Conservation (phyloP, 148 eudicot species). For the Dianthus caryophyllus region DNA sequence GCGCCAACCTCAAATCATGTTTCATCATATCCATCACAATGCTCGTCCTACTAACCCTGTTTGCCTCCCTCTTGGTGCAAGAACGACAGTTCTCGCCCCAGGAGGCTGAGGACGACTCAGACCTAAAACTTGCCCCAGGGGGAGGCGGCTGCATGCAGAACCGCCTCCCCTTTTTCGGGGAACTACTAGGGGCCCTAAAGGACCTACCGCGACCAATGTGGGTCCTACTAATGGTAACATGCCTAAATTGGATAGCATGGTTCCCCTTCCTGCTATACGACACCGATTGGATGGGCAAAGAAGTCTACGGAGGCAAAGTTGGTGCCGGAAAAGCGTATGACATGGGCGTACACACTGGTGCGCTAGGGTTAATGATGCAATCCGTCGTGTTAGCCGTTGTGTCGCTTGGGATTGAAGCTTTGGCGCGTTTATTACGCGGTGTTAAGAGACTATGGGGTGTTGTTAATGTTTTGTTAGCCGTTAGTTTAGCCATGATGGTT, state of each 20-base stretch:
- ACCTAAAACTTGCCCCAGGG: slow-evolving; percentile 2
- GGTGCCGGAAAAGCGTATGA: slow-evolving; percentile 39
- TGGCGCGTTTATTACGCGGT: slow-evolving; percentile 35
- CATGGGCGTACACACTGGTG: slow-evolving; percentile 39
- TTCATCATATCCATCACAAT: slow-evolving; percentile 45
- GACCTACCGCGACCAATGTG: slow-evolving; percentile 47
- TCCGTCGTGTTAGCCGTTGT: slow-evolving; percentile 29
- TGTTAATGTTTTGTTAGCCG: slow-evolving; percentile 32
- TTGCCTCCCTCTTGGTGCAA: slow-evolving; percentile 27
- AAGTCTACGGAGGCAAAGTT: slow-evolving; percentile 49
- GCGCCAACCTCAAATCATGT: slow-evolving; percentile 52
- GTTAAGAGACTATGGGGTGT: slow-evolving; percentile 44
- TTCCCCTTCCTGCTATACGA: slow-evolving; percentile 52
- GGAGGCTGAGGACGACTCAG: slow-evolving; percentile 12
- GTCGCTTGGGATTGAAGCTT: slow-evolving; percentile 32
- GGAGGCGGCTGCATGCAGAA: not conserved
- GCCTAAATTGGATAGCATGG: slow-evolving; percentile 65
- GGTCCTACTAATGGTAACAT: slow-evolving; percentile 44
- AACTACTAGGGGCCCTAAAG: slow-evolving; percentile 38
- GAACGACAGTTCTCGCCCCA: slow-evolving; percentile 32
- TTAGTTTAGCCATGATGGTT: slow-evolving; percentile 37
- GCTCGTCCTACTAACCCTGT: slow-evolving; percentile 24
- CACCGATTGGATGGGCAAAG: slow-evolving; percentile 65
- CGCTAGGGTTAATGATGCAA: slow-evolving; percentile 44
- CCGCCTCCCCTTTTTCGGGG: slow-evolving; percentile 36